Evolutionary conservation across 768 basidiomycete genomes (phyloP).

Genomic region (Clavaria fumosa): DNA sequence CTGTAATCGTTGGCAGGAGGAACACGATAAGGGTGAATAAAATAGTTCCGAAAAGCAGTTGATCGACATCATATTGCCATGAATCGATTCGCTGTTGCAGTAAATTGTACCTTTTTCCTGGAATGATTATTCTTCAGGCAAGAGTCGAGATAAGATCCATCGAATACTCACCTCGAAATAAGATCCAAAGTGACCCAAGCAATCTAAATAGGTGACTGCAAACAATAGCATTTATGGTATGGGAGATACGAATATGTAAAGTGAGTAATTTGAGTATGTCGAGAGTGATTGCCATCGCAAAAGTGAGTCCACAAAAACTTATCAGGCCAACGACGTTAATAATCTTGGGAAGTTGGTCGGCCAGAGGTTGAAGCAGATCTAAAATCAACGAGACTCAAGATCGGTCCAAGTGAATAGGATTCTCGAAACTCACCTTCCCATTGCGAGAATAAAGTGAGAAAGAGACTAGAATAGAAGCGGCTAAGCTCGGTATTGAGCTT

Average conservation of each 20-base stretch:
- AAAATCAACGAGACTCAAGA: too few species aligned
- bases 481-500: slow-evolving; percentile 96
- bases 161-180: slow-evolving; percentile 46
- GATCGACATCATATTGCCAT: slow-evolving; percentile 86
- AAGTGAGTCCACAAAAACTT: slow-evolving; percentile 39
- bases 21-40: slow-evolving; percentile 73
- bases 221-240: slow-evolving; percentile 42
- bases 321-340: slow-evolving; percentile 24
- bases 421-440: slow-evolving; percentile 72
- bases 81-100: slow-evolving; percentile 79
- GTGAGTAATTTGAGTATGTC: slow-evolving; percentile 58
- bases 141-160: slow-evolving; percentile 1
- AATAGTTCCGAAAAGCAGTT: slow-evolving; percentile 87
- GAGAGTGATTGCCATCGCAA: slow-evolving; percentile 46
- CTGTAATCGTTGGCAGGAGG: slow-evolving; percentile 70
- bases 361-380: too few species aligned
- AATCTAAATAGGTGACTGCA: slow-evolving; percentile 46
- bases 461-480: slow-evolving; percentile 59
- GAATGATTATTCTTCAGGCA: not conserved
- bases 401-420: too few species aligned
- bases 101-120: slow-evolving; percentile 82
- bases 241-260: slow-evolving; percentile 55
- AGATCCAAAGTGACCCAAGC: slow-evolving; percentile 64
- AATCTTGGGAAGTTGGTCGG: too few species aligned
- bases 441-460: slow-evolving; percentile 43